Percentiles rank a stretch among this genome's conserved stretches.
Evolutionary conservation across 169 alveolate species (phyloP).

Genomic region (Plasmodium ovale): DNA sequence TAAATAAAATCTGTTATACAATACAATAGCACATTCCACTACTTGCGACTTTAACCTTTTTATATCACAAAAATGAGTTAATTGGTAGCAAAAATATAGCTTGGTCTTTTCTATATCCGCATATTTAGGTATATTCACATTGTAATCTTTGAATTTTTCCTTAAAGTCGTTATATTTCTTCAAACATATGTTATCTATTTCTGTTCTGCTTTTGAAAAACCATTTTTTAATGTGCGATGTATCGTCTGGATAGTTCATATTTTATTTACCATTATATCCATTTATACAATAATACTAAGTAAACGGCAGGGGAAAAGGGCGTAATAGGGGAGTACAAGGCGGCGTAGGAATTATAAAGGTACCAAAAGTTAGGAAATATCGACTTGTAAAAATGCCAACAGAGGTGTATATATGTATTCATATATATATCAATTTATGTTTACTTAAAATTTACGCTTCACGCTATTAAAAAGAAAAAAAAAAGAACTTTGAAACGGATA

Average conservation of each 20-base stretch:
- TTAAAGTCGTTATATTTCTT: constrained; percentile 64
- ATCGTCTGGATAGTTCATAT: constrained; percentile 70
- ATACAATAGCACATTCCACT: constrained; percentile 70
- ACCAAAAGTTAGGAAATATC: neutral
- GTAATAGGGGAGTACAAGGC: no score
- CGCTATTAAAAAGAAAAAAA: neutral
- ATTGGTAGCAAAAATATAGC: constrained; percentile 54
- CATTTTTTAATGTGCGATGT: constrained; percentile 69
- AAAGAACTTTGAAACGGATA: no score
- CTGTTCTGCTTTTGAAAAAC: constrained; percentile 60
- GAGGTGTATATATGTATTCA: neutral
- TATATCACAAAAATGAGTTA: constrained; percentile 55
- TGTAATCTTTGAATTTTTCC: constrained; percentile 56
- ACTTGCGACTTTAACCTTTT: constrained; percentile 42
- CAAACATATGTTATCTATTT: constrained; percentile 49
- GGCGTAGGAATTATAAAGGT: neutral
- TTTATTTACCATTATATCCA: constrained; percentile 21
- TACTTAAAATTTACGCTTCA: neutral
- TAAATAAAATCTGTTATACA: constrained; percentile 78
- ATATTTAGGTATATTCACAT: constrained; percentile 62
- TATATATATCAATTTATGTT: neutral
- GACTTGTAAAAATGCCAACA: neutral
- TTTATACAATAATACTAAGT: constrained; percentile 1
- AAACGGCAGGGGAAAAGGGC: neutral
- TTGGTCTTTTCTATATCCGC: constrained; percentile 62